Evolutionary conservation across 176 grass and related monocot species (phyloP).

Genomic region (Cymbopogon citratus): DNA sequence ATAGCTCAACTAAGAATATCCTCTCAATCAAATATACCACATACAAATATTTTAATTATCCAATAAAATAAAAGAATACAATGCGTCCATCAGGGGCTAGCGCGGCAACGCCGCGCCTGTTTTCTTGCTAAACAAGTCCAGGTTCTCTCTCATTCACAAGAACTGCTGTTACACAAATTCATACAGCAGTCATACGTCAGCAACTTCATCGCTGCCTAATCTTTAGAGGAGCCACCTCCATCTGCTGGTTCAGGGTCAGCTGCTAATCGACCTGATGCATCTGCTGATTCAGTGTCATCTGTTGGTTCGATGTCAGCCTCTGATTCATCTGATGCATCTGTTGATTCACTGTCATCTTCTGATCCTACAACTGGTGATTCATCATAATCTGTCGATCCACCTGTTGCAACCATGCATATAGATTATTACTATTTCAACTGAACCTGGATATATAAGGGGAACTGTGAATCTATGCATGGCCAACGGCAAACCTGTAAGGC

Average conservation of each 20-base stretch:
- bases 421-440: background rate
- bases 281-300: background rate
- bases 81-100: too few relatives aligned
- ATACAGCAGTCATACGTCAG: background rate
- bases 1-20: too few relatives aligned
- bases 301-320: background rate
- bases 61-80: too few relatives aligned
- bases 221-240: background rate
- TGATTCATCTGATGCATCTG: background rate
- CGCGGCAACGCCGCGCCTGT: too few relatives aligned
- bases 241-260: background rate
- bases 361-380: background rate
- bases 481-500: background rate
- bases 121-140: background rate
- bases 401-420: background rate
- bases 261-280: background rate
- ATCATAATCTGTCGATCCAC: slow-evolving; percentile 1
- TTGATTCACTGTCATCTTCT: background rate
- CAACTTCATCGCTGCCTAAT: background rate
- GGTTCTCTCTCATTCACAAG: background rate
- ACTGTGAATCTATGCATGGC: background rate
- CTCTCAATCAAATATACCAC: too few relatives aligned
- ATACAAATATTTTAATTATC: too few relatives aligned
- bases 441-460: background rate
- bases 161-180: background rate